Evolutionary conservation across 2,329 filamentous ascomycete genomes (phyloP).

Genomic region (Biscogniauxia mediterranea): DNA sequence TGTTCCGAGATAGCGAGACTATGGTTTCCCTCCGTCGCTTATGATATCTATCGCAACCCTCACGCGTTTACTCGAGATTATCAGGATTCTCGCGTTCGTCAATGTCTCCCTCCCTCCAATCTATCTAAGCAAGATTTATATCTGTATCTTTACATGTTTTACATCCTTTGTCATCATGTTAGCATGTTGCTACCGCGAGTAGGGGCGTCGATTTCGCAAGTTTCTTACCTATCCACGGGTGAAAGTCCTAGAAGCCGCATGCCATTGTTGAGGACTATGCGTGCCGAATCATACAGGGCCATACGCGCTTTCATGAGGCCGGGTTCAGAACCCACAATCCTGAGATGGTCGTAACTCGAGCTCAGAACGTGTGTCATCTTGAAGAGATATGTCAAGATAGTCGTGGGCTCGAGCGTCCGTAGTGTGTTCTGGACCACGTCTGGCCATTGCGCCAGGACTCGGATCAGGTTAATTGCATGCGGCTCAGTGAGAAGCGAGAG

Average conservation of each 20-base stretch:
- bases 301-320: conserved; percentile 70
- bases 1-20: neutral
- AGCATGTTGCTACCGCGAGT: neutral
- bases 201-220: neutral
- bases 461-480: conserved; percentile 60
- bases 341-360: conserved; percentile 77
- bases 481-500: conserved; percentile 59
- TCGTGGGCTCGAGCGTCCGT: conserved; percentile 76
- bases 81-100: neutral
- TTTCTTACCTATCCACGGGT: conserved; percentile 64
- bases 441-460: conserved; percentile 79
- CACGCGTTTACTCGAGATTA: too few species aligned
- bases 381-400: conserved; percentile 53
- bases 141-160: neutral
- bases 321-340: conserved; percentile 76
- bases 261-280: conserved; percentile 75
- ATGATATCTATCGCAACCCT: neutral
- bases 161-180: conserved; percentile 14
- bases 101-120: neutral
- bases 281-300: conserved; percentile 74
- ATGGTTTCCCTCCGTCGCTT: neutral
- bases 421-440: conserved; percentile 82
- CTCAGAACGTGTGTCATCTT: conserved; percentile 82
- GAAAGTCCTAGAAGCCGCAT: conserved; percentile 78
- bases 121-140: neutral